These are phyloP conservation scores for Yamagishiella unicocca DNA, from an alignment of 139 green algal genomes.

Conservation along the genomic window DNA sequence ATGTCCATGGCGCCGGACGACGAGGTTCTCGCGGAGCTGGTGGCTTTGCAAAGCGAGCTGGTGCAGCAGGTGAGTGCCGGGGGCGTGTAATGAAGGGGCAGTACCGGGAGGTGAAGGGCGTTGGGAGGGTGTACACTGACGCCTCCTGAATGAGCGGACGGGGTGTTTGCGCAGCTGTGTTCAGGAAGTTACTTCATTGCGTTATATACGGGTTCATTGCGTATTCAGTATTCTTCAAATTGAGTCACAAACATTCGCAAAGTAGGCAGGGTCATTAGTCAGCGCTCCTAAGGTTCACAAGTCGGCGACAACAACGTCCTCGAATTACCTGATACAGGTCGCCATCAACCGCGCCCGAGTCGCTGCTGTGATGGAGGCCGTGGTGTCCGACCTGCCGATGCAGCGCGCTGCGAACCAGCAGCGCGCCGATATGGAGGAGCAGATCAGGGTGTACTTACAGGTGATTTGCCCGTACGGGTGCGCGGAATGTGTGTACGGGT, in stretches of 20 bases:
- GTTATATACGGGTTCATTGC: no score
- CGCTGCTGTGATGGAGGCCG: constrained; percentile 53
- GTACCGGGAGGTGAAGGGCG: neutral
- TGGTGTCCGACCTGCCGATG: constrained; percentile 66
- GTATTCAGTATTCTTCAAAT: no score
- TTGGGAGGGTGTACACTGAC: no score
- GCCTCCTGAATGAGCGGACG: no score
- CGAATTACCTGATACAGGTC: constrained; percentile 11
- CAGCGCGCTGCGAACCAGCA: constrained; percentile 57
- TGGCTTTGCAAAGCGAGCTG: constrained; percentile 76
- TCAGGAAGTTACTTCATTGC: no score
- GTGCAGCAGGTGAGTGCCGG: constrained; percentile 50
- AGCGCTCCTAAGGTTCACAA: no score
- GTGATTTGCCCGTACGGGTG: no score
- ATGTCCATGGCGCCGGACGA: constrained; percentile 84
- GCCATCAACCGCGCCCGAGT: constrained; percentile 73
- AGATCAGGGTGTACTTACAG: constrained; percentile 71
- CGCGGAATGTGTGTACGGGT: no score
- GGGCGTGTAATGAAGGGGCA: neutral
- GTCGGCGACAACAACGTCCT: no score
- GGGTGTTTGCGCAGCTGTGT: no score
- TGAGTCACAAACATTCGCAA: no score
- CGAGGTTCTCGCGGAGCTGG: constrained; percentile 85
- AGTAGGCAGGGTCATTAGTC: no score
- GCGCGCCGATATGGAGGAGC: constrained; percentile 55